Conservation (phyloP, 345 rosid species). For the Durio zibethinus region DNA sequence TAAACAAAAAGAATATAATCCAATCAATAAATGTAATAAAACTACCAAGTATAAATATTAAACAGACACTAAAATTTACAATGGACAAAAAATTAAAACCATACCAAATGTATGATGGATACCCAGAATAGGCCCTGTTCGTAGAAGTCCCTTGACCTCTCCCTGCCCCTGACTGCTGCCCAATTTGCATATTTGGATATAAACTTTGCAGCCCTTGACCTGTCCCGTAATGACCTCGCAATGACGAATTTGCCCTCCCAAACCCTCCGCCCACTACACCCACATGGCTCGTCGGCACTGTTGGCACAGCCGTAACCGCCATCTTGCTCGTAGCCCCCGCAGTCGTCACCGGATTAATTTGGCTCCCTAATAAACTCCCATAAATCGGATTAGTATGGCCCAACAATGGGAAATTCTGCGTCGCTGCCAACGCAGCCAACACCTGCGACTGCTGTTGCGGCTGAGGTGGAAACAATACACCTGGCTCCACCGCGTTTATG, state of each 20-base stretch:
- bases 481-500: conserved; percentile 13
- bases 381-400: conserved; percentile 43
- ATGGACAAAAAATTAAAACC: conserved; percentile 17
- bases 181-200: conserved; percentile 32
- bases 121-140: conserved; percentile 34
- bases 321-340: conserved; percentile 18
- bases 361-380: conserved; percentile 45
- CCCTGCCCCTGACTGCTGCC: conserved; percentile 27
- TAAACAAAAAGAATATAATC: background rate
- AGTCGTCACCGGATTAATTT: conserved; percentile 41
- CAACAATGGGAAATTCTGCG: conserved; percentile 36
- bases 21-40: background rate
- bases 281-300: conserved; percentile 25
- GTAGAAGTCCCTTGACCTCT: conserved; percentile 31
- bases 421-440: conserved; percentile 28
- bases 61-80: conserved; percentile 1
- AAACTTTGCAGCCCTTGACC: conserved; percentile 34
- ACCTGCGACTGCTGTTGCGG: conserved; percentile 27
- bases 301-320: conserved; percentile 17
- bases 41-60: background rate
- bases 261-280: conserved; percentile 23
- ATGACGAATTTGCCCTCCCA: conserved; percentile 28
- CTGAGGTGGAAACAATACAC: conserved; percentile 17
- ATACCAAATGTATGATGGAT: conserved; percentile 50
- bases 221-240: conserved; percentile 28